Base-by-base conservation (phyloP, 495 filamentous ascomycete species). In the Saxispiralis lemnorum region DNA sequence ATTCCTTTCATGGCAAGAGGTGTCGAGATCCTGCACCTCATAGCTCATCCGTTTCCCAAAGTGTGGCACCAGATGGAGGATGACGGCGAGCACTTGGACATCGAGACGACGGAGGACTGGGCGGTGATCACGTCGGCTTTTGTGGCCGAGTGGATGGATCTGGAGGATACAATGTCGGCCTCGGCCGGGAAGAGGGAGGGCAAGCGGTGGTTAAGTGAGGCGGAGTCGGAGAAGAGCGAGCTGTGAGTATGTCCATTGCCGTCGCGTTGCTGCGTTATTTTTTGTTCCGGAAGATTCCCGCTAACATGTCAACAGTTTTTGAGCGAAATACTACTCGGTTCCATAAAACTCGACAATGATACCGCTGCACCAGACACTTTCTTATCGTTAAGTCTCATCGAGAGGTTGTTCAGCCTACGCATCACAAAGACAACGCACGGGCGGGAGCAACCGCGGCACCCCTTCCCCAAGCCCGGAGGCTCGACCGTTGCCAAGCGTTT, bases 51-150 rank as follows among this genome's bases (percentile, higher is more conserved):
- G 1, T 96, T 96, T 53, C 89, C 89, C 10, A 19, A 41, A 0
- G 83, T 93, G 5, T 97, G 89, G 89, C 89, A 97, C 59, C 75
- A 64, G 3, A 72, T 80, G 56, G 61, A 78, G 0, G 89, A 97
- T 58, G 81, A 95, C 53, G 89, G 72, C 1, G 78, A 76, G 44
- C 83, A 96, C 65, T 56, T 97, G 38, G 85, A 97, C 62, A 60
- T 79, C 52, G 67, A 75, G 11, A 93, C 83, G 0, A 76, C 87
- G 28, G 71, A 83, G 56, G 89, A 97, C 56, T 97, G 89, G 89
- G 72, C 78, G 38, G 70, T 69, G 49, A 72, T 97, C 14, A 58
- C 83, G 21, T 78, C 80, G 6, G 85, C 76, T 2, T 97, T 96
- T 69, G 72, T 79, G 34, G 81, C 78, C 0, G 89, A 94, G 60